Conservation (phyloP, 768 basidiomycete genomes). For the Termitomyces sp. region DNA sequence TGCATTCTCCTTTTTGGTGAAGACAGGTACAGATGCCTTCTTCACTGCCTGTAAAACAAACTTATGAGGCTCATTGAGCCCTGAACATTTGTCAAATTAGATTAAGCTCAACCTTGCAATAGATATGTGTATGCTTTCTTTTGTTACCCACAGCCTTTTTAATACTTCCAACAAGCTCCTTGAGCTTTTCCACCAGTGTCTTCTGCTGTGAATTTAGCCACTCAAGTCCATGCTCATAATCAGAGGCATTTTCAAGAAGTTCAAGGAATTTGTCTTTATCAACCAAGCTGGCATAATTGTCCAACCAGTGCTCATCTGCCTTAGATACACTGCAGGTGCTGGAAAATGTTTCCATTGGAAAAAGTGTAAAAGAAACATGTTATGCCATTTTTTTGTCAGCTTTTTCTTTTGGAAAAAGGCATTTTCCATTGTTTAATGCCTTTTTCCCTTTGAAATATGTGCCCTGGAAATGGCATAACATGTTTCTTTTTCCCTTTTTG, state of each 20-base stretch:
- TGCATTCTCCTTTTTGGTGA: too few species aligned
- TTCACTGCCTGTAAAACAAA: too few species aligned
- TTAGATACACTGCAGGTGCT: too few species aligned
- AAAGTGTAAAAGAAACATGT: too few species aligned
- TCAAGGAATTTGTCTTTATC: conserved; percentile 15
- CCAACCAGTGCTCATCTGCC: conserved; percentile 18
- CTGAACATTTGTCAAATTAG: neutral
- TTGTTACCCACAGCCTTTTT: neutral
- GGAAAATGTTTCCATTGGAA: too few species aligned
- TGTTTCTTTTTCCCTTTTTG: too few species aligned
- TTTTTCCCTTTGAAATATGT: too few species aligned
- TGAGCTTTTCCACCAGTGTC: conserved; percentile 2
- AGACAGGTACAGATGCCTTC: too few species aligned
- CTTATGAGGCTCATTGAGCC: neutral
- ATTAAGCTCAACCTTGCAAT: neutral
- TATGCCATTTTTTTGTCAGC: too few species aligned
- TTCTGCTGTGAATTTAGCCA: conserved; percentile 8
- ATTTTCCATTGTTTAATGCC: too few species aligned
- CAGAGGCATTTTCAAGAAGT: conserved; percentile 16
- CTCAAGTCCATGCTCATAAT: conserved; percentile 18
- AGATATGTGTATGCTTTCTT: neutral
- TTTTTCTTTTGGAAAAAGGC: too few species aligned
- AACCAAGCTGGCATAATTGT: conserved; percentile 16
- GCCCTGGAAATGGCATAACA: too few species aligned
- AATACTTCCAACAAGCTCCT: neutral